Evolutionary conservation across 2,329 filamentous ascomycete genomes (phyloP).

Genomic region (Albophoma yamanashiensis): DNA sequence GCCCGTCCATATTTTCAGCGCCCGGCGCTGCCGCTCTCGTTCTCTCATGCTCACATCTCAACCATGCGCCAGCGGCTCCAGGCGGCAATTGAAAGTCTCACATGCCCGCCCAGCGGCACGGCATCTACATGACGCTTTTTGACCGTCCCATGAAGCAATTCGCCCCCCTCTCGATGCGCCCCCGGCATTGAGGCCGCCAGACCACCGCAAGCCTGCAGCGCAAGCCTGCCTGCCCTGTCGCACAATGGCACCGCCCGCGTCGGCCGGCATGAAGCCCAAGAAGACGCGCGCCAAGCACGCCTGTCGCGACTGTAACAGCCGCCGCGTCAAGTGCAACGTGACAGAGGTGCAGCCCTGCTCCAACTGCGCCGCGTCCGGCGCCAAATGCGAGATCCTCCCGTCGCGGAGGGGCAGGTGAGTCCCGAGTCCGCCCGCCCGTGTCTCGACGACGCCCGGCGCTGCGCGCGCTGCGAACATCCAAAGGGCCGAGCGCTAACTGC

Average conservation of each 20-base stretch:
- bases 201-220: neutral
- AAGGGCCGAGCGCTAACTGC: neutral
- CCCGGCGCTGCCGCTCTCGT: neutral
- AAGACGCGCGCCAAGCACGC: constrained; percentile 23
- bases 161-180: neutral
- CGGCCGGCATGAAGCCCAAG: constrained; percentile 15
- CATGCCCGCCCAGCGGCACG: neutral
- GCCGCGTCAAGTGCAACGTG: constrained; percentile 24
- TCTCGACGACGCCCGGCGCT: neutral
- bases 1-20: neutral
- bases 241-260: constrained; percentile 1
- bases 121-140: too few relatives aligned
- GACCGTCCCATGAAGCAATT: neutral
- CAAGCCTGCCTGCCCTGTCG: neutral
- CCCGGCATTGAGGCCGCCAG: neutral
- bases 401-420: constrained; percentile 22
- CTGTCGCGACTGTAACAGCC: constrained; percentile 22
- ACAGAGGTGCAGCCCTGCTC: constrained; percentile 20
- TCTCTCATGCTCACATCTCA: neutral
- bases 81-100: neutral
- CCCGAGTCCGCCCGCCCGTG: neutral
- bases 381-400: constrained; percentile 19
- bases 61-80: neutral
- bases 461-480: neutral
- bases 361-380: constrained; percentile 17